Conservation (phyloP, 106 monocot species). For the Cymbidium sinense region DNA sequence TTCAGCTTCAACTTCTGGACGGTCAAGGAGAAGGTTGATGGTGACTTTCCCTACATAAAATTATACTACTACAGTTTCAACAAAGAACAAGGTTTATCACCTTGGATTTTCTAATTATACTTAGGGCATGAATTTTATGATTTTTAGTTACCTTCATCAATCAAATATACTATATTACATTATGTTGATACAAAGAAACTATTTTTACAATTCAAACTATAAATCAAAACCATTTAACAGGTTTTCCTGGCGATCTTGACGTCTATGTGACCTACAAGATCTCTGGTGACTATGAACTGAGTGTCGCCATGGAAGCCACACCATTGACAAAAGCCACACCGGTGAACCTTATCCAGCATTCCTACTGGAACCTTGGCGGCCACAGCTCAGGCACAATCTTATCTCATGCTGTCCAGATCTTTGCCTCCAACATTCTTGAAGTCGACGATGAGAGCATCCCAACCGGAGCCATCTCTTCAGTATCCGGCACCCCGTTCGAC, state of each 20-base stretch:
- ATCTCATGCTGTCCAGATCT: constrained; percentile 34
- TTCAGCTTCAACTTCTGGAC: constrained; percentile 55
- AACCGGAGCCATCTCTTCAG: constrained; percentile 22
- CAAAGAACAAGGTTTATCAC: too few species aligned
- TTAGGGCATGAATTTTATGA: too few species aligned
- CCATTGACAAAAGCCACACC: constrained; percentile 35
- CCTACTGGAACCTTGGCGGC: constrained; percentile 52
- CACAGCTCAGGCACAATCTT: constrained; percentile 31
- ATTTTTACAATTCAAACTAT: too few species aligned
- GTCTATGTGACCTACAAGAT: constrained; percentile 71
- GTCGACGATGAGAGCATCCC: constrained; percentile 27
- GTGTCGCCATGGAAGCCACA: constrained; percentile 44
- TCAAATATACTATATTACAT: constrained; percentile 55
- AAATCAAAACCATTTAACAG: too few species aligned
- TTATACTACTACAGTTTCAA: too few species aligned
- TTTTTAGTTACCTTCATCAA: too few species aligned
- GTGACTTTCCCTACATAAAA: constrained; percentile 56
- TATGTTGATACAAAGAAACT: constrained; percentile 54
- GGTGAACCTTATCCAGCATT: constrained; percentile 40
- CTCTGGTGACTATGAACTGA: constrained; percentile 30
- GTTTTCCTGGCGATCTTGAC: too few species aligned
- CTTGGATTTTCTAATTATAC: too few species aligned
- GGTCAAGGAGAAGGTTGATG: constrained; percentile 34
- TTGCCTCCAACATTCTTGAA: too few species aligned
- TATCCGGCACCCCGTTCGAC: constrained; percentile 33